Percentiles rank a stretch among this genome's conserved stretches.
phyloP scores from a whole-genome alignment of 768 basidiomycete species.

The Boletus patriciae region DNA sequence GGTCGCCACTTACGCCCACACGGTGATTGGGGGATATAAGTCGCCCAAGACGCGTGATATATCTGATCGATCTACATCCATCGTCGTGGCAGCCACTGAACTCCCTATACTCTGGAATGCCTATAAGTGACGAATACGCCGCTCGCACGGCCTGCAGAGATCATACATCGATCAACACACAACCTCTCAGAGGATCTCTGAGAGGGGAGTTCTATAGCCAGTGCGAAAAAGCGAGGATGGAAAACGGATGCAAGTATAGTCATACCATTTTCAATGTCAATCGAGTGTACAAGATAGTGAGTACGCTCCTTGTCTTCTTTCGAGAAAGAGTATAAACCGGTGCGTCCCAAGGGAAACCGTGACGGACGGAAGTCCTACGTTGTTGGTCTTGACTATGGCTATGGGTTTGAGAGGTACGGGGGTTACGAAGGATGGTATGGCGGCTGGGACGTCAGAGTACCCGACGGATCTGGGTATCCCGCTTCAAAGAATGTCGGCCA shows the following conservation, averaged over 20 bases:
- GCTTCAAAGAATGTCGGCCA: not conserved
- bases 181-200: slow-evolving; percentile 11
- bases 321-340: not conserved
- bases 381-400: slow-evolving; percentile 11
- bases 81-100: not conserved
- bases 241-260: slow-evolving; percentile 15
- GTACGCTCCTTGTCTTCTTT: not conserved
- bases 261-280: slow-evolving; percentile 21
- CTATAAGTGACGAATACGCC: slow-evolving; percentile 18
- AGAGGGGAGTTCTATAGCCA: slow-evolving; percentile 10
- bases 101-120: slow-evolving; percentile 3
- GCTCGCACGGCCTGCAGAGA: slow-evolving; percentile 18
- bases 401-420: slow-evolving; percentile 18
- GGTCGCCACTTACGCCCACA: no score
- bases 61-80: not conserved
- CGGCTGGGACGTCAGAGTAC: slow-evolving; percentile 11
- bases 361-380: slow-evolving; percentile 6
- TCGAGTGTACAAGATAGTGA: slow-evolving; percentile 15
- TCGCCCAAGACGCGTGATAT: not conserved
- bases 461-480: not conserved
- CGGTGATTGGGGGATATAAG: not conserved
- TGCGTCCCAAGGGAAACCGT: not conserved
- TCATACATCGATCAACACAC: slow-evolving; percentile 10
- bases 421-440: slow-evolving; percentile 6
- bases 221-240: slow-evolving; percentile 5